Percentiles rank a stretch among this genome's conserved stretches.
Conservation (phyloP, 352 stramenopile genomes). For the Globisporangium apiculatum region DNA sequence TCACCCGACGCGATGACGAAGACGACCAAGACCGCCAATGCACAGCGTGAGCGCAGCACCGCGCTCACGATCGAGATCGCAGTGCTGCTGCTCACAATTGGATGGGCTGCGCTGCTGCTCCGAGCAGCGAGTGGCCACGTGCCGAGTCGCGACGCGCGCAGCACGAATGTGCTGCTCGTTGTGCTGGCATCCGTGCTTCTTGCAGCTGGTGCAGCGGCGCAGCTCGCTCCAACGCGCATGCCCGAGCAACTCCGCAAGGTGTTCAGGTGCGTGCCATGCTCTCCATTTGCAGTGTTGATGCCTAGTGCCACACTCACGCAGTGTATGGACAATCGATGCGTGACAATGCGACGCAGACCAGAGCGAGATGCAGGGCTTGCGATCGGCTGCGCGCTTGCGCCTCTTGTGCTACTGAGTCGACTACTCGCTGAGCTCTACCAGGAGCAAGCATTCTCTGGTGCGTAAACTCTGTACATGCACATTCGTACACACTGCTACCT, state of each 20-base stretch:
- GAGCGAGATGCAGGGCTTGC: constrained; percentile 54
- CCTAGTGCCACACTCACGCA: not conserved
- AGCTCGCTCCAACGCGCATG: constrained; percentile 2
- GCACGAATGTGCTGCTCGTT: not conserved
- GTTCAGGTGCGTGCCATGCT: constrained; percentile 8
- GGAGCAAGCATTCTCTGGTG: constrained; percentile 19
- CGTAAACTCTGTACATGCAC: not conserved
- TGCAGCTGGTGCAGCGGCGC: not conserved
- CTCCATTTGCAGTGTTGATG: not conserved
- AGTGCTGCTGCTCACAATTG: constrained; percentile 2
- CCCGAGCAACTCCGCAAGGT: constrained; percentile 1
- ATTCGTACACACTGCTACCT: not conserved
- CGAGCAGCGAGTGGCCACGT: not conserved
- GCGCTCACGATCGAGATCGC: constrained; percentile 9
- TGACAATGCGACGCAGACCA: constrained; percentile 17
- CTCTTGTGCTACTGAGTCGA: constrained; percentile 51
- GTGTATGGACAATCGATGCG: not conserved
- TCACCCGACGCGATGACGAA: too few relatives aligned
- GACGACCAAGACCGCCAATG: too few relatives aligned
- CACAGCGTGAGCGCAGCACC: constrained; percentile 1
- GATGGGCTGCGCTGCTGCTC: constrained; percentile 4
- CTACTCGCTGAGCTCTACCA: constrained; percentile 33
- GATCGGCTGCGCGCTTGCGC: constrained; percentile 47
- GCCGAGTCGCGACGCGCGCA: too few relatives aligned
- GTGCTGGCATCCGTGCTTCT: constrained; percentile 4